These are phyloP conservation scores for Haplosporangium sp. DNA, from an alignment of 371 early-diverging fungal genomes.

Conservation along the genomic window DNA sequence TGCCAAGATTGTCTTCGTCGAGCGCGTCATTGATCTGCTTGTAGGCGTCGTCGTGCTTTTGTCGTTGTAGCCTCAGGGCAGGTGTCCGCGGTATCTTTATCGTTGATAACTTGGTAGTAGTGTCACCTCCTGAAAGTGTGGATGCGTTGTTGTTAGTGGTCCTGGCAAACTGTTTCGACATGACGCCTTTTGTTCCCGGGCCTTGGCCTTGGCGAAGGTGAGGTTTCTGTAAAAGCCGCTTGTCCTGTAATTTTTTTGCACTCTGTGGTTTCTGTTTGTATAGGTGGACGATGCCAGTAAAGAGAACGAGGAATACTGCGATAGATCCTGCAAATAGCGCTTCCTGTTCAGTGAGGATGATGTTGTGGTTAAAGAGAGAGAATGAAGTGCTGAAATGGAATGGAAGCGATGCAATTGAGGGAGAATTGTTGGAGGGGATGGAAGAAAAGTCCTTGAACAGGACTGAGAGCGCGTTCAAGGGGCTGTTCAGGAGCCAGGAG, in stretches of 20 bases:
- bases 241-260: not conserved
- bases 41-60: constrained; percentile 39
- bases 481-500: constrained; percentile 22
- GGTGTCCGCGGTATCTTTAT: constrained; percentile 7
- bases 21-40: constrained; percentile 27
- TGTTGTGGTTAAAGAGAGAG: too few relatives aligned
- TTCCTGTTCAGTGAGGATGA: too few relatives aligned
- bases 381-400: too few relatives aligned
- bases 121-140: not conserved
- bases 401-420: not conserved
- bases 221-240: not conserved
- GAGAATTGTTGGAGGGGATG: not conserved
- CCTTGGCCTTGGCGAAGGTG: not conserved
- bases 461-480: not conserved
- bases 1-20: constrained; percentile 22
- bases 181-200: not conserved
- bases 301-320: too few relatives aligned
- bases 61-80: constrained; percentile 26
- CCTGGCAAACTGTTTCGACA: constrained; percentile 7
- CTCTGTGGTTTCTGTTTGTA: too few relatives aligned
- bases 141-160: not conserved
- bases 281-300: too few relatives aligned
- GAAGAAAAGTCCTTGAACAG: not conserved
- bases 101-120: constrained; percentile 1
- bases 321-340: too few relatives aligned